Evolutionary conservation across 2,329 filamentous ascomycete species (phyloP).

Genomic region (Lasiodiplodia theobromae): DNA sequence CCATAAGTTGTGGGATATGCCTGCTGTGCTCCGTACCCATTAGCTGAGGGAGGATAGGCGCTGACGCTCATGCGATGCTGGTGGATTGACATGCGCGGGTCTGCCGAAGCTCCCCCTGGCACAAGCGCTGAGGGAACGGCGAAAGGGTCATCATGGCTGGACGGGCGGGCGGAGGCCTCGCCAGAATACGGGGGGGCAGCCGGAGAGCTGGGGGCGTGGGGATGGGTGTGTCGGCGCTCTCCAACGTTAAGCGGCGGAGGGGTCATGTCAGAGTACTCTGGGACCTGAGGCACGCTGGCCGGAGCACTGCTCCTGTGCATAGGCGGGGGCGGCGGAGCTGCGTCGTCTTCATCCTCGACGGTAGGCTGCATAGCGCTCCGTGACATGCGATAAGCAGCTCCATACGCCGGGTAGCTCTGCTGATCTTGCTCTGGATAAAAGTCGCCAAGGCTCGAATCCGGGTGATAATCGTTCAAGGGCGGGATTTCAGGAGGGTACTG

Average conservation of each 20-base stretch:
- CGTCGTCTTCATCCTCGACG: constrained; percentile 70
- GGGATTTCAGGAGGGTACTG: constrained; percentile 28
- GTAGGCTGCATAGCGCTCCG: constrained; percentile 64
- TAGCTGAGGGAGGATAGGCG: constrained; percentile 33
- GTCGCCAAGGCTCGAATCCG: not conserved
- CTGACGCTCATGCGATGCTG: constrained; percentile 32
- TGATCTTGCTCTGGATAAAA: constrained; percentile 24
- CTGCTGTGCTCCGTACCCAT: constrained; percentile 36
- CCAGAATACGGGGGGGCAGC: not conserved
- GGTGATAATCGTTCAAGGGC: constrained; percentile 9
- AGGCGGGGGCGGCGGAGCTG: constrained; percentile 49
- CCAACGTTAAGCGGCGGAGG: constrained; percentile 44
- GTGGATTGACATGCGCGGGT: constrained; percentile 33
- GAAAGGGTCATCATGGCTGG: constrained; percentile 26
- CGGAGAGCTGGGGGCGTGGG: constrained; percentile 31
- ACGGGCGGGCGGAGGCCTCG: not conserved
- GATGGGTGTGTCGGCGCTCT: constrained; percentile 45
- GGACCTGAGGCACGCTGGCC: constrained; percentile 30
- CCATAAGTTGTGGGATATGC: constrained; percentile 31
- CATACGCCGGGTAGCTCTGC: constrained; percentile 20
- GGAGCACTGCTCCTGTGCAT: constrained; percentile 46
- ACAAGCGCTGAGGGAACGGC: constrained; percentile 42
- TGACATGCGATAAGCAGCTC: constrained; percentile 51
- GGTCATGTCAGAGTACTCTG: constrained; percentile 37
- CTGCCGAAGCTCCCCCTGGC: constrained; percentile 35